A percentile compares a stretch with the other conserved stretches of the same genome.
These are phyloP conservation scores for Trichosporon inkin DNA, from an alignment of 1,284 basidiomycete species.

Conservation along the genomic window DNA sequence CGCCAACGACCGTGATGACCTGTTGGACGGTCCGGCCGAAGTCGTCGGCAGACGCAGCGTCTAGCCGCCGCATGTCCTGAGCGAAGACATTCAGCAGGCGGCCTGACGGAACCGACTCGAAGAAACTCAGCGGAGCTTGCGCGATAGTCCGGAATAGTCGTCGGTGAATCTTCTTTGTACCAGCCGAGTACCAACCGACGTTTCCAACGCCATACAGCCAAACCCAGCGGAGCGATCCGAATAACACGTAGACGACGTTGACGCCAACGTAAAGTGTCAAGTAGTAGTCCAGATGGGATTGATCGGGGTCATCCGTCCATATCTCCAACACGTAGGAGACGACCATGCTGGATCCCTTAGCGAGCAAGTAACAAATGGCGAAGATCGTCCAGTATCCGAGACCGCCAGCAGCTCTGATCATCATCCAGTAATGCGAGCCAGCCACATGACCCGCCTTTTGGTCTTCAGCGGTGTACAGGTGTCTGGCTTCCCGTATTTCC, in stretches of 20 bases:
- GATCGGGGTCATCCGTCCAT: slow-evolving; percentile 41
- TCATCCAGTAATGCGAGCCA: slow-evolving; percentile 37
- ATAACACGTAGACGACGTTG: slow-evolving; percentile 20
- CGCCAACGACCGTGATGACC: slow-evolving; percentile 17
- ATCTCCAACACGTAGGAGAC: slow-evolving; percentile 30
- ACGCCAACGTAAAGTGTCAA: slow-evolving; percentile 33
- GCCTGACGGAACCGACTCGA: slow-evolving; percentile 78
- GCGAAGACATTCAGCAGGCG: slow-evolving; percentile 52
- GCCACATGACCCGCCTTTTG: slow-evolving; percentile 56
- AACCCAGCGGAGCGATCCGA: slow-evolving; percentile 40
- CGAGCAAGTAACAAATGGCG: slow-evolving; percentile 28
- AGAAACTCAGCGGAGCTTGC: slow-evolving; percentile 67
- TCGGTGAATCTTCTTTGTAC: slow-evolving; percentile 62
- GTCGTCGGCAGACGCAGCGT: slow-evolving; percentile 54
- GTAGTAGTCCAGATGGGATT: slow-evolving; percentile 34
- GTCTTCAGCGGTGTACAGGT: slow-evolving; percentile 66
- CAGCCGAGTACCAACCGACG: slow-evolving; percentile 58
- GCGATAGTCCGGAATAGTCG: slow-evolving; percentile 59
- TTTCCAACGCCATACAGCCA: slow-evolving; percentile 47
- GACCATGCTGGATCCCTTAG: slow-evolving; percentile 27
- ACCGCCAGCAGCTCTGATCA: slow-evolving; percentile 46
- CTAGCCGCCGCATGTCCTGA: slow-evolving; percentile 59
- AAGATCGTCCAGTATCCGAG: slow-evolving; percentile 46
- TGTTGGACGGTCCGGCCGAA: slow-evolving; percentile 56
- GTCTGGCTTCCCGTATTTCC: slow-evolving; percentile 1